Evolutionary conservation across 306 rosid species (phyloP).

Genomic region (Vigna nakashimae): DNA sequence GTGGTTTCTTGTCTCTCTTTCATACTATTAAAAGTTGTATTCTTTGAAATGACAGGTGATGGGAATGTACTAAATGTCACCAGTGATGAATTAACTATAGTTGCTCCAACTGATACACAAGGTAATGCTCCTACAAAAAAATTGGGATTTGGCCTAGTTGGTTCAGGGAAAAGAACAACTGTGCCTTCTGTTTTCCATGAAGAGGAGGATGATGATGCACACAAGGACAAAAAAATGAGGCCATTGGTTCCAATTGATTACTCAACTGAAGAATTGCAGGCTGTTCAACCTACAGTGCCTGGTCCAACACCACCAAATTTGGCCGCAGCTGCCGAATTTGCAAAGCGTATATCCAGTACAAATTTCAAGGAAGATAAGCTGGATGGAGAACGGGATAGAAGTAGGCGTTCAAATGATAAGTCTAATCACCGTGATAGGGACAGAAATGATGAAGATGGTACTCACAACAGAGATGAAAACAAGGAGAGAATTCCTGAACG

Average conservation of each 20-base stretch:
- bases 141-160: conserved; percentile 95
- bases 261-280: conserved; percentile 95
- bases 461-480: conserved; percentile 72
- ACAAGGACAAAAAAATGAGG: conserved; percentile 95
- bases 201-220: conserved; percentile 96
- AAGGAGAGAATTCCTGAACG: conserved; percentile 64
- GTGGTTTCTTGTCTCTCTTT: background rate
- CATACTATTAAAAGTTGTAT: conserved; percentile 36
- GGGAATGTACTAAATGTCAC: conserved; percentile 57
- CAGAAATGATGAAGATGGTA: conserved; percentile 66
- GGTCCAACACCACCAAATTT: conserved; percentile 82
- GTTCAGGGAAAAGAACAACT: conserved; percentile 93
- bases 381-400: conserved; percentile 82
- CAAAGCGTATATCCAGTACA: conserved; percentile 80
- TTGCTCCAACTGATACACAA: conserved; percentile 62
- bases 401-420: conserved; percentile 75
- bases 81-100: conserved; percentile 62
- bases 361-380: conserved; percentile 81
- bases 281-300: conserved; percentile 70
- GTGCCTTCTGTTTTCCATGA: conserved; percentile 92
- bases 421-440: conserved; percentile 81
- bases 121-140: conserved; percentile 78
- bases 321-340: conserved; percentile 99
- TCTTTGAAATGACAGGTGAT: conserved; percentile 64
- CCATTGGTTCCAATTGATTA: conserved; percentile 99